Conservation (phyloP, 2,329 filamentous ascomycete species). For the Aspergillus arachidicola region DNA sequence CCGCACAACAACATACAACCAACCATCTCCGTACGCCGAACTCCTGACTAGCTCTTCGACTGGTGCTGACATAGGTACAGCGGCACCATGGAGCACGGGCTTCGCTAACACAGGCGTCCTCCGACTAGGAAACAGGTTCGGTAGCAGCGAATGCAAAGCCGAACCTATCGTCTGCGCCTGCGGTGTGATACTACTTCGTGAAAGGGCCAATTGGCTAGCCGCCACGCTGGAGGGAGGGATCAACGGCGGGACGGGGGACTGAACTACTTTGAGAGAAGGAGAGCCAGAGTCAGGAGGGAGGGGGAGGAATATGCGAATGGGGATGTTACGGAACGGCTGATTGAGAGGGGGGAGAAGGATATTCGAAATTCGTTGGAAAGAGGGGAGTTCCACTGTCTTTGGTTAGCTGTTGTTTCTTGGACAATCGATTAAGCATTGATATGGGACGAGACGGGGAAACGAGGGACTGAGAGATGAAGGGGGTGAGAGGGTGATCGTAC, state of each 20-base stretch:
- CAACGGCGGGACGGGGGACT: slow-evolving; percentile 67
- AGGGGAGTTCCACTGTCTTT: slow-evolving; percentile 66
- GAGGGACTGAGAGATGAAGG: background rate
- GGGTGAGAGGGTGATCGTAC: slow-evolving; percentile 44
- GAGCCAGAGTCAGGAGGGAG: slow-evolving; percentile 58
- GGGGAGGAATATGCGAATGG: slow-evolving; percentile 83
- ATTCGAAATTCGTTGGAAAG: slow-evolving; percentile 74
- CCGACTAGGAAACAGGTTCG: slow-evolving; percentile 82
- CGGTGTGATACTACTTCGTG: slow-evolving; percentile 29
- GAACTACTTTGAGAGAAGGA: slow-evolving; percentile 66
- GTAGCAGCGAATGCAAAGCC: slow-evolving; percentile 74
- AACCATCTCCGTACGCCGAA: slow-evolving; percentile 88
- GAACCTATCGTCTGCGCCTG: slow-evolving; percentile 73
- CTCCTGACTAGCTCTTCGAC: slow-evolving; percentile 81
- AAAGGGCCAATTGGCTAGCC: slow-evolving; percentile 25
- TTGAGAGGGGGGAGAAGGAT: slow-evolving; percentile 72
- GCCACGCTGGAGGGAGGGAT: slow-evolving; percentile 34
- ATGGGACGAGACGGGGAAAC: background rate
- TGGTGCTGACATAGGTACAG: slow-evolving; percentile 76
- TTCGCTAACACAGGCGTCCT: slow-evolving; percentile 82
- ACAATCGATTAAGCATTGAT: too few relatives aligned
- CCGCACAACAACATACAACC: slow-evolving; percentile 78
- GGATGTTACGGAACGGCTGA: slow-evolving; percentile 77
- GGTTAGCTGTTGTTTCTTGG: background rate
- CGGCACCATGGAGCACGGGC: slow-evolving; percentile 81